Percentiles rank a stretch among this genome's conserved stretches.
These are phyloP conservation scores for Suillus placidus DNA, from an alignment of 768 basidiomycete species.

Conservation along the genomic window DNA sequence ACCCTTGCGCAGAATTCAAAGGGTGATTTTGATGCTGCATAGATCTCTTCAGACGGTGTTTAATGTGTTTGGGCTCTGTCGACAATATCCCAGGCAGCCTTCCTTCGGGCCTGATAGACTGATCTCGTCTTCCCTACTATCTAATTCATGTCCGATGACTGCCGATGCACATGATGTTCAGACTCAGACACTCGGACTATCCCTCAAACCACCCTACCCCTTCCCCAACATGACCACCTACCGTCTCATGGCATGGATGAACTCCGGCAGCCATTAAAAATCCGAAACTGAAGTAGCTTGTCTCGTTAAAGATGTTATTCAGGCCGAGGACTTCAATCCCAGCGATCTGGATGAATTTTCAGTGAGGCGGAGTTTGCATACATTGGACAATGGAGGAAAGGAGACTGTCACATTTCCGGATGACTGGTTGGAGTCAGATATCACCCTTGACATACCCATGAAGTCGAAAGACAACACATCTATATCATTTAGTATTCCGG, in stretches of 20 bases:
- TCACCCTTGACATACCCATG: neutral
- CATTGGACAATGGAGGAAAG: neutral
- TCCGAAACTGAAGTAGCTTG: neutral
- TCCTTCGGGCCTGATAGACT: neutral
- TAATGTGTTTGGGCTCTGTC: neutral
- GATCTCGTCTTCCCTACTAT: neutral
- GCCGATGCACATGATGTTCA: neutral
- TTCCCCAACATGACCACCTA: constrained; percentile 15
- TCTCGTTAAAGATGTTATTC: constrained; percentile 7
- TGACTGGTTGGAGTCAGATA: neutral
- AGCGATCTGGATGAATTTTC: constrained; percentile 11
- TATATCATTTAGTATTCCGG: constrained; percentile 8
- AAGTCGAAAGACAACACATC: neutral
- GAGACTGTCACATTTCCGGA: neutral
- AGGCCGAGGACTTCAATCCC: constrained; percentile 5
- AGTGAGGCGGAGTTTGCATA: neutral
- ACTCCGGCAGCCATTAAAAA: constrained; percentile 4
- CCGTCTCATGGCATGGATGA: constrained; percentile 10
- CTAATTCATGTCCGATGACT: neutral
- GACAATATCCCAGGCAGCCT: neutral
- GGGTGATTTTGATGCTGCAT: neutral
- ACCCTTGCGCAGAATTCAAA: neutral
- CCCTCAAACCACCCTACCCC: too few species aligned
- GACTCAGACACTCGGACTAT: too few species aligned
- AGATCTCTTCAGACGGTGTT: neutral